A percentile compares a stretch with the other conserved stretches of the same genome.
These are phyloP conservation scores for Penicillium sp. DNA, from an alignment of 2,329 filamentous ascomycete genomes.

Conservation along the genomic window DNA sequence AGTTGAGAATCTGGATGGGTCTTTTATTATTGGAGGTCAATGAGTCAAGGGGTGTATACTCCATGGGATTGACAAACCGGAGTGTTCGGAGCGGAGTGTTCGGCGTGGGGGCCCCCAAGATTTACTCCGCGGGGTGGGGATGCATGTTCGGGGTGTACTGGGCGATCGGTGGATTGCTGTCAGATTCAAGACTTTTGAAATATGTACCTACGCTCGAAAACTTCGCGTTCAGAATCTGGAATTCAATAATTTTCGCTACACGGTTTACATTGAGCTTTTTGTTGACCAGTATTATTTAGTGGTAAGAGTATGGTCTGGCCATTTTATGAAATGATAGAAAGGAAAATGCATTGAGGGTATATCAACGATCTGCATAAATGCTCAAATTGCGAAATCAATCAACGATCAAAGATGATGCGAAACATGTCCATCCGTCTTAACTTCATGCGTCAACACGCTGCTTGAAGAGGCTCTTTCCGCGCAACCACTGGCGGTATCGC, in stretches of 20 bases:
- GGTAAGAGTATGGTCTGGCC: too few species aligned
- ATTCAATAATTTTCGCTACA: too few species aligned
- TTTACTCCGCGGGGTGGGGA: background rate
- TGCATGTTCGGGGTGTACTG: background rate
- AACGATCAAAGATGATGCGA: too few species aligned
- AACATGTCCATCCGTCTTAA: too few species aligned
- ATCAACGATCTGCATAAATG: conserved; percentile 16
- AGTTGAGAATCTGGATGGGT: background rate
- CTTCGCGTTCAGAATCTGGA: too few species aligned
- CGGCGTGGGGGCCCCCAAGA: background rate
- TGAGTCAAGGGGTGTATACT: conserved; percentile 1
- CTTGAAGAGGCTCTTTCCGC: conserved; percentile 94
- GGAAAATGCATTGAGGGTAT: conserved; percentile 16
- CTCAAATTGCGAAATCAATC: background rate
- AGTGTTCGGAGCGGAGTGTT: conserved; percentile 11
- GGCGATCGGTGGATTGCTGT: too few species aligned
- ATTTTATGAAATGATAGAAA: background rate
- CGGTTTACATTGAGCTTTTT: too few species aligned
- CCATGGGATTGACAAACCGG: background rate
- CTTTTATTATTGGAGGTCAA: background rate
- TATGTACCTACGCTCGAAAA: too few species aligned
- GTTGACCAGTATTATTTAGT: too few species aligned
- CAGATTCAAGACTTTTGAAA: too few species aligned
- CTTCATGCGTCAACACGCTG: conserved; percentile 61
- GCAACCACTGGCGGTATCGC: conserved; percentile 91